Conservation (phyloP, 805 yeast genomes). For the Ogataea glucozyma region DNA sequence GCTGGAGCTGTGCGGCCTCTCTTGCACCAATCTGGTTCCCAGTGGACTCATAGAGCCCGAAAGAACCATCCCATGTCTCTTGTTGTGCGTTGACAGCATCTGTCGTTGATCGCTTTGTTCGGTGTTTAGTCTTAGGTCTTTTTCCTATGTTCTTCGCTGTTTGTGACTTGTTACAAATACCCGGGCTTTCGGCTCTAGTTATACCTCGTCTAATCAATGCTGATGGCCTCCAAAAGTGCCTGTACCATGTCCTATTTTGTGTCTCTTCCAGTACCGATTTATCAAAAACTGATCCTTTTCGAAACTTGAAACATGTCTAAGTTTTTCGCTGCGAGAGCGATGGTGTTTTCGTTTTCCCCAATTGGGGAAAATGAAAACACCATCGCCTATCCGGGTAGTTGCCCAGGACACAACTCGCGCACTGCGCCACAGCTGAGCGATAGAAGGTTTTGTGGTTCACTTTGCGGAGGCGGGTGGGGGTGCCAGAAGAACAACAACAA, state of each 20-base stretch:
- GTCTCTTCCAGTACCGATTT: constrained; percentile 1
- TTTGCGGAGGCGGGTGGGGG: constrained; percentile 8
- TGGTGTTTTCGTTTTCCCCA: constrained; percentile 10
- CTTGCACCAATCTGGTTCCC: too few species aligned
- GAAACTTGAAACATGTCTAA: constrained; percentile 8
- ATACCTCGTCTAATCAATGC: constrained; percentile 7
- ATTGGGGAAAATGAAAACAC: constrained; percentile 18
- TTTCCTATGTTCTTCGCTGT: neutral
- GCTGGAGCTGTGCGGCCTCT: too few species aligned
- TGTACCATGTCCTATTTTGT: constrained; percentile 2
- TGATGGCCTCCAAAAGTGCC: neutral
- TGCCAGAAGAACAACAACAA: too few species aligned
- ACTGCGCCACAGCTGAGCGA: constrained; percentile 10
- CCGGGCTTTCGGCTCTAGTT: constrained; percentile 2
- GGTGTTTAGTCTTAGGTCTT: too few species aligned
- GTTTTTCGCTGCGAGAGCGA: constrained; percentile 7
- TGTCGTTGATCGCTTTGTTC: neutral
- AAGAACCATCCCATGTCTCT: constrained; percentile 25
- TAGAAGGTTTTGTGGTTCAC: neutral
- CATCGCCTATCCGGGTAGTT: constrained; percentile 2
- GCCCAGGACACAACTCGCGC: constrained; percentile 7
- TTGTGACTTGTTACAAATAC: constrained; percentile 12
- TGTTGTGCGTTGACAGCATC: constrained; percentile 18
- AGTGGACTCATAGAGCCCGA: too few species aligned
- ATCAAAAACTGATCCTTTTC: neutral